phyloP scores from a whole-genome alignment of 2,329 filamentous ascomycete genomes.

The Peltaster fructicola region DNA sequence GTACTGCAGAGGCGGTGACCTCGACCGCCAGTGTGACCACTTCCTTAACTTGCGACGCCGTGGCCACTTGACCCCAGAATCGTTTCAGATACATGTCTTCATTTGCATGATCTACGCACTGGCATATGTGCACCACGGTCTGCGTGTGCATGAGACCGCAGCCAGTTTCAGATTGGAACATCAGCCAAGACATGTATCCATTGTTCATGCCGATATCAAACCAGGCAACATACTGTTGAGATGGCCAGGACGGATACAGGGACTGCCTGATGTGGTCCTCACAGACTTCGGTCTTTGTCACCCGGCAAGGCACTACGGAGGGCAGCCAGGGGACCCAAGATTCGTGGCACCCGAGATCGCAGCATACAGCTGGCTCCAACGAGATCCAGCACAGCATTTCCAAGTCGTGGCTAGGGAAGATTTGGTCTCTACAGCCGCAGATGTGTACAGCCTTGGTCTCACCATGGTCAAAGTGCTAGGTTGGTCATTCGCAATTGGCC shows the following conservation, averaged over 20 bases:
- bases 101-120: slow-evolving; percentile 11
- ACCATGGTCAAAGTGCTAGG: slow-evolving; percentile 11
- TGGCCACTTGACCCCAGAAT: slow-evolving; percentile 4
- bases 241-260: slow-evolving; percentile 2
- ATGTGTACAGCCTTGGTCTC: slow-evolving; percentile 12
- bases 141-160: not conserved
- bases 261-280: slow-evolving; percentile 10
- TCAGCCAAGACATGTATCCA: slow-evolving; percentile 1
- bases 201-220: slow-evolving; percentile 13
- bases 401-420: not conserved
- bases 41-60: not conserved
- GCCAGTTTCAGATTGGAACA: slow-evolving; percentile 1
- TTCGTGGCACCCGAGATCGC: slow-evolving; percentile 6
- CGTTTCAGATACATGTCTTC: slow-evolving; percentile 11
- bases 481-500: too few species aligned
- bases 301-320: slow-evolving; percentile 1
- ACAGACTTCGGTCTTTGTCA: slow-evolving; percentile 10
- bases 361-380: not conserved
- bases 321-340: slow-evolving; percentile 6
- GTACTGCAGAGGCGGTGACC: slow-evolving; percentile 11
- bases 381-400: slow-evolving; percentile 1
- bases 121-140: slow-evolving; percentile 12
- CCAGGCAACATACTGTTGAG: slow-evolving; percentile 10
- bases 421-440: slow-evolving; percentile 7
- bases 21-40: slow-evolving; percentile 6